Conservation (phyloP, 2,329 filamentous ascomycete species). For the Trichophaea hybrida region DNA sequence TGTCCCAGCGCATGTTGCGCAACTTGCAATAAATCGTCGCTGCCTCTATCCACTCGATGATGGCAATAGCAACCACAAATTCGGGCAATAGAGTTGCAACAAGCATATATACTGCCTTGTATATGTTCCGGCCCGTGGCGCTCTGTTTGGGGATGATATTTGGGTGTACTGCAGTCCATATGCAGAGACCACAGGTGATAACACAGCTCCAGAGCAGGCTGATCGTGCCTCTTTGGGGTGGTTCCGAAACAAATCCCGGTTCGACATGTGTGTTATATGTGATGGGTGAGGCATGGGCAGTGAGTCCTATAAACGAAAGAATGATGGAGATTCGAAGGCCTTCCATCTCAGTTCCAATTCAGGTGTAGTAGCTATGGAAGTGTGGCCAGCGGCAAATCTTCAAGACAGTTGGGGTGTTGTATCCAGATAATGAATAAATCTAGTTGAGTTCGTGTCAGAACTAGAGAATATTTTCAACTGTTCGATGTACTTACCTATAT, state of each 20-base stretch:
- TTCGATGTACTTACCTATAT: no score
- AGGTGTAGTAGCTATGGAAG: no score
- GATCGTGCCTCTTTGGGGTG: slow-evolving; percentile 4
- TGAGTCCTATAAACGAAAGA: no score
- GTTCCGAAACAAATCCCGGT: background rate
- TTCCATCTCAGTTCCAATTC: no score
- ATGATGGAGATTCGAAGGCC: no score
- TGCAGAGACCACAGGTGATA: slow-evolving; percentile 3
- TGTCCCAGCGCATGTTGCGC: background rate
- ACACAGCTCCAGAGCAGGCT: slow-evolving; percentile 7
- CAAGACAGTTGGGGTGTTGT: no score
- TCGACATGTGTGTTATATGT: background rate
- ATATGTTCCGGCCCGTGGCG: background rate
- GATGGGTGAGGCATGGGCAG: no score
- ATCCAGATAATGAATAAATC: no score
- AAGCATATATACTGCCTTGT: slow-evolving; percentile 2
- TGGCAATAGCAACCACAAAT: slow-evolving; percentile 1
- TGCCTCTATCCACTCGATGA: slow-evolving; percentile 5
- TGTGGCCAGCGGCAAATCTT: no score
- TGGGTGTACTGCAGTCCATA: slow-evolving; percentile 11
- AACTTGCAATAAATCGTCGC: no score
- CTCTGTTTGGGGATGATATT: slow-evolving; percentile 3
- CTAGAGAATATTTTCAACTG: no score
- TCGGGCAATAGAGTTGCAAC: slow-evolving; percentile 1
- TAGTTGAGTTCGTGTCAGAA: no score